phyloP scores from a whole-genome alignment of 1,284 basidiomycete species.

The Malassezia globosa region DNA sequence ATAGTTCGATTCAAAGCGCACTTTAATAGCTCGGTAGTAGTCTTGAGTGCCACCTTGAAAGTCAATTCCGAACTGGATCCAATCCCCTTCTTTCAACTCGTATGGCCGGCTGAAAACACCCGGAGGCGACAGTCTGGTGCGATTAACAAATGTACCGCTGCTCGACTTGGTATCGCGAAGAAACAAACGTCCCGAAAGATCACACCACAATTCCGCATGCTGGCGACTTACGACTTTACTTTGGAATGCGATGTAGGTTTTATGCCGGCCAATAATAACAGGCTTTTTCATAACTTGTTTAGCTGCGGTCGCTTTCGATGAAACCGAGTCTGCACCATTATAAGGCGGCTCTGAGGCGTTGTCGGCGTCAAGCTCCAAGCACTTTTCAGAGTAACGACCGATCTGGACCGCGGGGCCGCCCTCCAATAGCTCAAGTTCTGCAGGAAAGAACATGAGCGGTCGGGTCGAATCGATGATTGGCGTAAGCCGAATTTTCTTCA shows the following conservation, averaged over 20 bases:
- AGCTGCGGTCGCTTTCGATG: too few relatives aligned
- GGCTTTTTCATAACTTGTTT: too few relatives aligned
- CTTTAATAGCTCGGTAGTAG: conserved; percentile 95
- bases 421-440: conserved; percentile 63
- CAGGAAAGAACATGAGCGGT: conserved; percentile 83
- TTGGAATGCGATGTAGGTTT: conserved; percentile 65
- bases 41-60: conserved; percentile 96
- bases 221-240: conserved; percentile 87
- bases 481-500: conserved; percentile 60
- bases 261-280: conserved; percentile 27
- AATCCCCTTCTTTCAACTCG: conserved; percentile 81
- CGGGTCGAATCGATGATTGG: conserved; percentile 83
- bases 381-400: conserved; percentile 9
- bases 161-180: conserved; percentile 83
- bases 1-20: conserved; percentile 69
- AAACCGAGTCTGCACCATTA: too few relatives aligned
- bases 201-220: conserved; percentile 88
- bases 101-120: conserved; percentile 63
- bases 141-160: conserved; percentile 91
- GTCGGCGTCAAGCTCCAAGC: not conserved
- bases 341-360: too few relatives aligned
- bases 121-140: conserved; percentile 73
- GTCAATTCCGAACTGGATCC: conserved; percentile 90
- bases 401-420: conserved; percentile 40
- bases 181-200: conserved; percentile 59